Conservation (phyloP, 2,329 filamentous ascomycete genomes). For the Fusarium caatingaense region DNA sequence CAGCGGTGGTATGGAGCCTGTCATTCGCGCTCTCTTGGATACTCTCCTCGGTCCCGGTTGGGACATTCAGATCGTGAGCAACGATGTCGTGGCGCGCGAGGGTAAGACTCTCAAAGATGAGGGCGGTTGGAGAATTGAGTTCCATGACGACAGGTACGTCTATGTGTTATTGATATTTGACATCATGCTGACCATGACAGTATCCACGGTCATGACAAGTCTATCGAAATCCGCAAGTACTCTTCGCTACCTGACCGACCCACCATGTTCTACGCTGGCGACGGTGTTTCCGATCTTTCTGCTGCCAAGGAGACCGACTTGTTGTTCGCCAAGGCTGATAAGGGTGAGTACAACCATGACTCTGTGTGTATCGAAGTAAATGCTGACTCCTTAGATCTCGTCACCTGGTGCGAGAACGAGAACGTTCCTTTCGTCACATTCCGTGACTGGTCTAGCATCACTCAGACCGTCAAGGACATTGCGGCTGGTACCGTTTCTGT, state of each 20-base stretch:
- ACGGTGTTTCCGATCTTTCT: conserved; percentile 92
- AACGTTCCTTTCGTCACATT: conserved; percentile 90
- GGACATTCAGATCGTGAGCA: conserved; percentile 91
- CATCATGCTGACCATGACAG: conserved; percentile 54
- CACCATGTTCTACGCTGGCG: conserved; percentile 92
- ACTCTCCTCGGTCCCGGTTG: conserved; percentile 82
- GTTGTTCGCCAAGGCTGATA: conserved; percentile 91
- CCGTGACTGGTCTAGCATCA: conserved; percentile 83
- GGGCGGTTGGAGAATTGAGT: conserved; percentile 88
- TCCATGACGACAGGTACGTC: conserved; percentile 82
- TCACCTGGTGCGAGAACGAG: conserved; percentile 86
- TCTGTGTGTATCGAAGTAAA: neutral
- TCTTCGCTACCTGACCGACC: conserved; percentile 80
- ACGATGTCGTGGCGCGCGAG: conserved; percentile 74
- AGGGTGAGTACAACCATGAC: conserved; percentile 65
- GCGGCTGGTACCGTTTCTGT: conserved; percentile 77
- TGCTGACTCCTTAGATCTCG: conserved; percentile 70
- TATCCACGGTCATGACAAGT: conserved; percentile 97
- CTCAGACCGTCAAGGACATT: conserved; percentile 80
- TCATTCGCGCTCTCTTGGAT: conserved; percentile 86
- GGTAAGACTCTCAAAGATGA: conserved; percentile 81
- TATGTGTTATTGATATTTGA: neutral
- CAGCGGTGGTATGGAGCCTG: conserved; percentile 90
- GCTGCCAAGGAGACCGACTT: conserved; percentile 93
- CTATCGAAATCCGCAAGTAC: conserved; percentile 88